These are phyloP conservation scores for Chrysanthemum makinoi DNA, from an alignment of 129 eudicot species.

Conservation along the genomic window DNA sequence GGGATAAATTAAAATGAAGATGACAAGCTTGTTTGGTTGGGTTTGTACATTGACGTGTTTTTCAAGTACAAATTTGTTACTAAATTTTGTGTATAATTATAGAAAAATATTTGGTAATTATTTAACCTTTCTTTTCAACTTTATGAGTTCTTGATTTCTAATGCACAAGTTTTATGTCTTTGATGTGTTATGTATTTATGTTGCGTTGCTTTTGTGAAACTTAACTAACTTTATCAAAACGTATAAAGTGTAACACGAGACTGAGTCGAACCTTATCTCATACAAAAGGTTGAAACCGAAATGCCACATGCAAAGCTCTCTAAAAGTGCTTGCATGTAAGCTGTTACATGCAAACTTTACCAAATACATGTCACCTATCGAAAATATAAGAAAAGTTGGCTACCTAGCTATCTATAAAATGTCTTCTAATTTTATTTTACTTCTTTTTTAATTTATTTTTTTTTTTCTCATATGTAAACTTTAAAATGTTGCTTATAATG, in stretches of 20 bases:
- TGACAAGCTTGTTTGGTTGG: too few relatives aligned
- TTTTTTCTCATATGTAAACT: too few relatives aligned
- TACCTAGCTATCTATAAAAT: neutral
- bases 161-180: too few relatives aligned
- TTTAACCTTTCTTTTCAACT: too few relatives aligned
- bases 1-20: too few relatives aligned
- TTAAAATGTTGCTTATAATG: too few relatives aligned
- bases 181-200: neutral
- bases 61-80: too few relatives aligned
- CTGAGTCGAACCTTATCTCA: neutral
- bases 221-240: neutral
- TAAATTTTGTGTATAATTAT: too few relatives aligned
- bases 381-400: neutral
- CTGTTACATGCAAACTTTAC: neutral
- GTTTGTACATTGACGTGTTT: too few relatives aligned
- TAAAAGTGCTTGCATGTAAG: neutral
- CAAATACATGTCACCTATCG: neutral
- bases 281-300: slow-evolving; percentile 6
- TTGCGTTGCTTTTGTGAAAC: slow-evolving; percentile 13
- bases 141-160: too few relatives aligned
- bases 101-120: too few relatives aligned
- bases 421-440: neutral
- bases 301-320: neutral
- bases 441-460: too few relatives aligned
- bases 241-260: slow-evolving; percentile 12